Base-by-base conservation (phyloP, 225 moss, liverwort and hornwort species). In the Marchantia paleacea region DNA sequence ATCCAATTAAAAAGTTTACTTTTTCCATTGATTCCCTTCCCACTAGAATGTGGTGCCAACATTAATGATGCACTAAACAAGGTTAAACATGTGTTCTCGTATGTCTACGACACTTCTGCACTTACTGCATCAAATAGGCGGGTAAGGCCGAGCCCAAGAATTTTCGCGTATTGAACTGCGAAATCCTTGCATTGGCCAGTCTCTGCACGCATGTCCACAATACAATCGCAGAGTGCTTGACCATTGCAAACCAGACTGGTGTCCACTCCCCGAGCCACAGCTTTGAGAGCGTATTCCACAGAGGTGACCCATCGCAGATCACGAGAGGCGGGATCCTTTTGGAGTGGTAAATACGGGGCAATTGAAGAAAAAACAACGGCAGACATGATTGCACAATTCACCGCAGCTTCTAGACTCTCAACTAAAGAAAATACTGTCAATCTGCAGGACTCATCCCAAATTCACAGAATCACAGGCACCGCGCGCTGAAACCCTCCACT, bases 191-290 rank as follows among this genome's bases (percentile, higher is more conserved):
- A 79, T 28, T 84, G 84, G 11, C 89, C 87, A 58, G 76, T 91
- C 78, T 91, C 91, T 61, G 72, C 83, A 65, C 90, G 94, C 84
- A 93, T 88, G 78, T 97, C 94, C 50, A 87, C 84, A 16, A 97
- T 91, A 57, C 87, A 90, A 79, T 93, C 88, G 63, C 81, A 87
- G n/a, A 97, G 85, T 7, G 91, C 86, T 75, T 82, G 83, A 73
- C 91, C 92, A 18, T 63, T 90, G 75, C 71, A 80, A 39, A 94
- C 89, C 72, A 82, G 69, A 82, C 94, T 97, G 18, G 89, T 87
- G 54, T 64, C 71, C 31, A 94, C 92, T 20, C 96, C 94, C 79
- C 91, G 92, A 52, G 88, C 88, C 22, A 97, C 76, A 11, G 90
- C 89, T 73, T 91, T 91, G 26, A 97, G 85, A 25, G 92, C 88